Conservation (phyloP, 805 yeast species). For the Nakazawaea ernobii region DNA sequence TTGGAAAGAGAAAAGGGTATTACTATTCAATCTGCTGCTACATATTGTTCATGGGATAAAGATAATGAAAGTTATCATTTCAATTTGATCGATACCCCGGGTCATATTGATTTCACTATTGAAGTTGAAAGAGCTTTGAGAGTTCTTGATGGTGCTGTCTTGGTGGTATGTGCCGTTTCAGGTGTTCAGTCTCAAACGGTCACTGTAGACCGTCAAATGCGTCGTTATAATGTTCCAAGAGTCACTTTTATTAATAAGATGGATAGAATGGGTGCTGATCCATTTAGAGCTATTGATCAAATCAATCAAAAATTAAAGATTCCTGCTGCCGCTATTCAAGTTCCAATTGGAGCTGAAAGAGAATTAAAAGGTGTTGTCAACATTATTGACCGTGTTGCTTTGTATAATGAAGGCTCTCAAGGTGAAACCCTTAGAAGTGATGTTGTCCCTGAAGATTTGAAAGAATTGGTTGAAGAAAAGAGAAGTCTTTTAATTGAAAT, state of each 20-base stretch:
- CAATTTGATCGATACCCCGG: conserved; percentile 97
- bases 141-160: conserved; percentile 96
- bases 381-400: conserved; percentile 78
- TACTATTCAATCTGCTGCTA: conserved; percentile 98
- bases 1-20: conserved; percentile 98
- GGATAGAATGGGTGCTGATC: conserved; percentile 99
- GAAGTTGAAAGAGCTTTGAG: conserved; percentile 98
- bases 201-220: conserved; percentile 98
- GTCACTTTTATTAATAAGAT: conserved; percentile 94
- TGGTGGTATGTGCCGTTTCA: conserved; percentile 96
- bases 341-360: conserved; percentile 93
- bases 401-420: conserved; percentile 84
- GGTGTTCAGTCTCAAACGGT: conserved; percentile 99
- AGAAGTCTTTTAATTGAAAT: conserved; percentile 84
- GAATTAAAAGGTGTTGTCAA: conserved; percentile 86
- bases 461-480: conserved; percentile 83
- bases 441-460: conserved; percentile 74
- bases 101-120: conserved; percentile 97
- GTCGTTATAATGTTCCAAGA: conserved; percentile 95
- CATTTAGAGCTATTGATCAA: conserved; percentile 92
- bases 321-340: conserved; percentile 96
- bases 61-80: conserved; percentile 67
- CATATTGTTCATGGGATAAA: conserved; percentile 94
- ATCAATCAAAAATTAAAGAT: conserved; percentile 80
- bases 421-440: conserved; percentile 71